phyloP scores from a whole-genome alignment of 306 rosid species.

The Cucurbita pepo region DNA sequence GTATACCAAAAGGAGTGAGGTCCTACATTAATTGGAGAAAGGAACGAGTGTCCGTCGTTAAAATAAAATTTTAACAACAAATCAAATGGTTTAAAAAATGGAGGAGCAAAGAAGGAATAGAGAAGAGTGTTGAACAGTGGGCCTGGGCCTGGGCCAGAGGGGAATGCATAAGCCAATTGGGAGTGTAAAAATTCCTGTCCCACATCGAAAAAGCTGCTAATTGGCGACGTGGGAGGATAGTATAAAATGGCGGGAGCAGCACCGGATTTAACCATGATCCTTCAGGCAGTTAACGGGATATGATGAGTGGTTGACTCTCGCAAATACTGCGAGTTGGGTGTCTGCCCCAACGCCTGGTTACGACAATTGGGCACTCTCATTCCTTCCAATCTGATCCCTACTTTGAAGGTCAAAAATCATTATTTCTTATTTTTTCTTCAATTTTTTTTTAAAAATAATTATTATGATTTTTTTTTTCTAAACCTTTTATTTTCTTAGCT shows the following conservation, averaged over 20 bases:
- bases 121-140: neutral
- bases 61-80: too few species aligned
- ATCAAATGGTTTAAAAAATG: too few species aligned
- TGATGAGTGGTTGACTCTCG: constrained; percentile 52
- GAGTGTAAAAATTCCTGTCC: neutral
- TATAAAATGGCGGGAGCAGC: neutral
- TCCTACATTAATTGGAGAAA: too few species aligned
- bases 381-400: constrained; percentile 53
- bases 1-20: too few species aligned
- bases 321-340: constrained; percentile 34
- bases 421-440: neutral
- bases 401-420: neutral
- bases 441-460: too few species aligned
- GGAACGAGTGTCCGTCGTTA: too few species aligned
- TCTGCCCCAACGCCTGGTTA: constrained; percentile 62
- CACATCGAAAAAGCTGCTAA: neutral
- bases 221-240: neutral
- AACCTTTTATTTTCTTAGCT: too few species aligned
- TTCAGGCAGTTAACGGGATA: constrained; percentile 69
- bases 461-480: too few species aligned
- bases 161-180: neutral
- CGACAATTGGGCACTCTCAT: constrained; percentile 47
- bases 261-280: constrained; percentile 25
- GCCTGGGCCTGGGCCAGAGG: neutral
- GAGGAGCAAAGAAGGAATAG: too few species aligned